Base-by-base conservation (phyloP, 2,329 filamentous ascomycete species). In the Exophiala alcalophila region DNA sequence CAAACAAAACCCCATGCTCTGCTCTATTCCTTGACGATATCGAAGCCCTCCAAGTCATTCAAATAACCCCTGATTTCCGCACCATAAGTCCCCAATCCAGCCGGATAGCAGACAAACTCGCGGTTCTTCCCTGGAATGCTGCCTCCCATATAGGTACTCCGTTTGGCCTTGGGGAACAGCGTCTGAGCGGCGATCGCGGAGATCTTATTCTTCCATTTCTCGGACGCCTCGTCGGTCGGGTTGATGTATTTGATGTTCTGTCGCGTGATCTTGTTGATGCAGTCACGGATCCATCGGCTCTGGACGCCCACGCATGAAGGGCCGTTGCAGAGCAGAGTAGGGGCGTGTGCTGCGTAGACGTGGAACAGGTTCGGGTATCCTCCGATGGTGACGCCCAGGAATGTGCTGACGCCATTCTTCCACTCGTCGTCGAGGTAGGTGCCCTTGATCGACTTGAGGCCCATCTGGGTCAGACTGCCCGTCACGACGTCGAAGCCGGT, bases 271-370 rank as follows among this genome's bases (percentile, higher is more conserved):
- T 75, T 69, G 21, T 65, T 60, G 36, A 82, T 75, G 29, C 59
- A 57, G 33, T 75, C 69, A 9, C 66, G 63, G 24, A 52, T 52
- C 76, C 75, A 81, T 0, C 73, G 63, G 2, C 76, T 77, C 53
- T 82, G 78, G 0, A 76, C 53, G 50, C 79, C 74, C 9, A 74
- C 68, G 1, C 64, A 68, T 0, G 72, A 69, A 0, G 78, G 78
- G 0, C 77, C 78, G 50, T 80, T 82, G 55, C 65, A 60, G 3
- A 80, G 60, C 0, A 75, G 67, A 0, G 76, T 79, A 1, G 77
- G 78, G 0, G 65, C 73, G 18, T 81, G 77, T 1, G 69, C 61
- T 0, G 76, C 76, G 52, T 79, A 80, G 36, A 73, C 52, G 41
- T 68, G 67, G 59, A 75, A 73, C 62, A 74, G 64, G 30, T 76